Conservation (phyloP, 106 monocot species). For the Iris macrosiphon region DNA sequence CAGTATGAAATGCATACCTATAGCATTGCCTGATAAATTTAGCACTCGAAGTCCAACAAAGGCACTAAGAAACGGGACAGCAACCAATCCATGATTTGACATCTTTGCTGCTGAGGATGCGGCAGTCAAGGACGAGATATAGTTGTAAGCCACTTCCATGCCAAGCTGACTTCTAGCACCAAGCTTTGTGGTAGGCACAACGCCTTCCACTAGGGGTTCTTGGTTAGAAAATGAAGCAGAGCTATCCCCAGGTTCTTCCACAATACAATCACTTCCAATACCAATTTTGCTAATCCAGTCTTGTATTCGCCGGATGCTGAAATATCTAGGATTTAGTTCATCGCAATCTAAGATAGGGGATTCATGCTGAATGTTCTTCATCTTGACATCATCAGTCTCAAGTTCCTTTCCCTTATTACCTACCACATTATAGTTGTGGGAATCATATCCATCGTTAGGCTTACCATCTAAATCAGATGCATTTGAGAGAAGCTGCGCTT, state of each 20-base stretch:
- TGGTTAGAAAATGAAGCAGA: conserved; percentile 1
- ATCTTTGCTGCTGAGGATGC: conserved; percentile 44
- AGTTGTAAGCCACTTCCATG: conserved; percentile 45
- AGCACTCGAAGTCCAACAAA: conserved; percentile 36
- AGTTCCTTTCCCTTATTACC: conserved; percentile 7
- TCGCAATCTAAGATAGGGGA: conserved; percentile 3
- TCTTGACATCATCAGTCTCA: conserved; percentile 16
- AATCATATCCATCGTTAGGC: not conserved
- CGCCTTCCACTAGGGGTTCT: conserved; percentile 13
- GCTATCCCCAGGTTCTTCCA: conserved; percentile 43
- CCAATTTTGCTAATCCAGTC: conserved; percentile 83
- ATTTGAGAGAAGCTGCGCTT: conserved; percentile 3
- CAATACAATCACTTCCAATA: conserved; percentile 18
- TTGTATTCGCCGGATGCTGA: conserved; percentile 48
- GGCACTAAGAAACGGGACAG: conserved; percentile 39
- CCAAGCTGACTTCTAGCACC: conserved; percentile 41
- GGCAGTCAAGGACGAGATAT: conserved; percentile 46
- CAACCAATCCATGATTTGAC: conserved; percentile 57
- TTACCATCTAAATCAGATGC: conserved; percentile 5
- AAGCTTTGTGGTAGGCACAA: conserved; percentile 11
- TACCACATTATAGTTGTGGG: not conserved
- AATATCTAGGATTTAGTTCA: conserved; percentile 20
- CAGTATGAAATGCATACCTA: conserved; percentile 40
- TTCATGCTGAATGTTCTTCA: conserved; percentile 3
- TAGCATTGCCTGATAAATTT: conserved; percentile 55